Evolutionary conservation across 345 rosid species (phyloP), one percentile per base, ranked within the genome.

Genomic region (Camelina sativa): DNA sequence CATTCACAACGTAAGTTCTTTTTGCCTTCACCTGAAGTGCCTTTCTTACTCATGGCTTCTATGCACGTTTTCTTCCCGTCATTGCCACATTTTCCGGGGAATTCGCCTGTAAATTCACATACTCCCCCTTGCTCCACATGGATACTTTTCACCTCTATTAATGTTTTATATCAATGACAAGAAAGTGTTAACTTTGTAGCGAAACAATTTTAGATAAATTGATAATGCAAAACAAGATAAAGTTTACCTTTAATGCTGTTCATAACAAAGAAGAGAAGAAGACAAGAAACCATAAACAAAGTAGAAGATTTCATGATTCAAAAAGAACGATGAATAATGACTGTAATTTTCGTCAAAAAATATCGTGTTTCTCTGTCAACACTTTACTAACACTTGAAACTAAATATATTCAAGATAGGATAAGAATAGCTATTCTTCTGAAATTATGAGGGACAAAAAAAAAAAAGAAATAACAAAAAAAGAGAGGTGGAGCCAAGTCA

Each of bases 51-150:
- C 48, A 54, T 43, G 4, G 15, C 38, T 25, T 54, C 52, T 19
- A 54, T 20, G 28, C 77, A 73, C 25, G 10, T 28, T 11, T 15
- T 73, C 47, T 20, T 11, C 55, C 77, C 71, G 11, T 43, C 48
- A 10, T 34, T 35, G 65, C 77, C 71, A 65, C 71, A 73, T 73
- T 57, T 56, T 64, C 77, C 77, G 12, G 57, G 37, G 11, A 64
- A 73, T 22, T 55, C 48, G 15, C 28, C 47, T 22, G 71, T 16
- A 32, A 32, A 4, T 8, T 35, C 35, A 73, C 77, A 73, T 16
- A 43, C 71, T 20, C 25, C 58, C 52, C 15, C 60, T 35, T 22
- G 61, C 12, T 56, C 22, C 37, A 16, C 43, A 47, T 23, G 20
- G 22, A 40, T 20, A 10, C 46, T 51, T 41, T 65, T 48, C 28